Conservation (phyloP, 1,139 yeast genomes). For the Zygosaccharomyces pseudobailii region DNA sequence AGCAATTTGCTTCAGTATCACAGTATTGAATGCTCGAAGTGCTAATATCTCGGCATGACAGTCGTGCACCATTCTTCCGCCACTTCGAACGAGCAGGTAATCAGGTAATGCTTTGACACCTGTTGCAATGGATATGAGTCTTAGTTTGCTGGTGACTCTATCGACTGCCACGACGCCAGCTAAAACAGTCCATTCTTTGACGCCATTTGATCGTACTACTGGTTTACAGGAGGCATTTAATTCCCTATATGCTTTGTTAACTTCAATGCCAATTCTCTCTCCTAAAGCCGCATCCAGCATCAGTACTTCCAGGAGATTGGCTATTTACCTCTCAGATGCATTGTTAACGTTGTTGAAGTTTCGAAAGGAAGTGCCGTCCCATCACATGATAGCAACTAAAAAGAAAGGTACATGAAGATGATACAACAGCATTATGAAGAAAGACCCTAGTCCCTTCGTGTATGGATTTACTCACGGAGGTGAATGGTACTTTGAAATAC, state of each 20-base stretch:
- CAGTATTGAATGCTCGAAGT: constrained; percentile 58
- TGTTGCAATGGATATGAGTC: constrained; percentile 57
- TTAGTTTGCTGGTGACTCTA: constrained; percentile 16
- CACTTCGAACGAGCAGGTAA: constrained; percentile 36
- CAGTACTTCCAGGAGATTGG: no score
- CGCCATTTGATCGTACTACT: constrained; percentile 52
- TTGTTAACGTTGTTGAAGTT: neutral
- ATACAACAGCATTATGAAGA: neutral
- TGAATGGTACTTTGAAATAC: neutral
- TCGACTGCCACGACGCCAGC: constrained; percentile 62
- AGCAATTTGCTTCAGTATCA: constrained; percentile 21
- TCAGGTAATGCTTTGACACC: constrained; percentile 81
- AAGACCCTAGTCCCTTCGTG: neutral
- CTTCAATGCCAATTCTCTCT: constrained; percentile 33
- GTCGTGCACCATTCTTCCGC: constrained; percentile 72
- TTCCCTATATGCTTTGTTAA: constrained; percentile 32
- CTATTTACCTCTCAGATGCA: neutral
- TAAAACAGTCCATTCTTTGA: constrained; percentile 76
- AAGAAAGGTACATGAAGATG: neutral
- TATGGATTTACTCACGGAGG: neutral
- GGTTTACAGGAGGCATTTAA: constrained; percentile 55
- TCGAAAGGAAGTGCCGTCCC: neutral
- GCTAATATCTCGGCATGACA: constrained; percentile 84
- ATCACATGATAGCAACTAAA: neutral
- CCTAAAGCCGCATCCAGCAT: constrained; percentile 12